Percentiles rank a stretch among this genome's conserved stretches.
These are phyloP conservation scores for Macroventuria anomochaeta DNA, from an alignment of 2,329 filamentous ascomycete species.

Conservation along the genomic window DNA sequence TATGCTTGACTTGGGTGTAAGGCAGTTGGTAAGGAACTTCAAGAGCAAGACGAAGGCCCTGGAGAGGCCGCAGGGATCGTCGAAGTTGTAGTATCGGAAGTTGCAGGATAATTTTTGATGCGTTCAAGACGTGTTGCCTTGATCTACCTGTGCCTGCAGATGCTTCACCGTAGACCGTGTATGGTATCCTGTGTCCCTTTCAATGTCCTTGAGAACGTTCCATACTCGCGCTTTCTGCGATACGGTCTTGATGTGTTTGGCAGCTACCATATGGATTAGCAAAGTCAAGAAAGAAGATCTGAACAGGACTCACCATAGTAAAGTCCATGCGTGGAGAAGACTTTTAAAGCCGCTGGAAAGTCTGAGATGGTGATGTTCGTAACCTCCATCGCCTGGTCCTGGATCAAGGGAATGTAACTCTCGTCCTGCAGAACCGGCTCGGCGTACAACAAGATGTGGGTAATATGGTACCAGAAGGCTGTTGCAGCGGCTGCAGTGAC, in stretches of 20 bases:
- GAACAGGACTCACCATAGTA: slow-evolving; percentile 44
- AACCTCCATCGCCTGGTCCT: slow-evolving; percentile 39
- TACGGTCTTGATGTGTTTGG: slow-evolving; percentile 44
- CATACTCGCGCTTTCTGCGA: slow-evolving; percentile 44
- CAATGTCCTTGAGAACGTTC: slow-evolving; percentile 41
- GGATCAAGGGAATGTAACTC: slow-evolving; percentile 35
- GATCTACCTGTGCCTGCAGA: slow-evolving; percentile 36
- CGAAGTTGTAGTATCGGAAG: slow-evolving; percentile 47
- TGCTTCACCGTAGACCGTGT: slow-evolving; percentile 36
- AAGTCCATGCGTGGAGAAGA: slow-evolving; percentile 42
- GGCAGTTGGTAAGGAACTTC: slow-evolving; percentile 75
- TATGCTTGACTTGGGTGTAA: slow-evolving; percentile 71
- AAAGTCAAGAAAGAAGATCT: background rate
- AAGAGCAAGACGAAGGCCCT: slow-evolving; percentile 63
- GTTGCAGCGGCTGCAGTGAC: slow-evolving; percentile 39
- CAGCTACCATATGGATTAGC: slow-evolving; percentile 28
- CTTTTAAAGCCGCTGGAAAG: slow-evolving; percentile 40
- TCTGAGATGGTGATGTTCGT: slow-evolving; percentile 43
- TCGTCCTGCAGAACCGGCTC: slow-evolving; percentile 39
- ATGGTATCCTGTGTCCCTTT: slow-evolving; percentile 42
- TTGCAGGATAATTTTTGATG: background rate
- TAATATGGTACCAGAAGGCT: slow-evolving; percentile 44
- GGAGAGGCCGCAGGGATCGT: slow-evolving; percentile 52
- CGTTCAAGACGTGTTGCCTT: slow-evolving; percentile 6
- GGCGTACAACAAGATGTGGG: slow-evolving; percentile 41